Conservation (phyloP, 805 yeast species). For the Cyberlindnera euphorbiae region DNA sequence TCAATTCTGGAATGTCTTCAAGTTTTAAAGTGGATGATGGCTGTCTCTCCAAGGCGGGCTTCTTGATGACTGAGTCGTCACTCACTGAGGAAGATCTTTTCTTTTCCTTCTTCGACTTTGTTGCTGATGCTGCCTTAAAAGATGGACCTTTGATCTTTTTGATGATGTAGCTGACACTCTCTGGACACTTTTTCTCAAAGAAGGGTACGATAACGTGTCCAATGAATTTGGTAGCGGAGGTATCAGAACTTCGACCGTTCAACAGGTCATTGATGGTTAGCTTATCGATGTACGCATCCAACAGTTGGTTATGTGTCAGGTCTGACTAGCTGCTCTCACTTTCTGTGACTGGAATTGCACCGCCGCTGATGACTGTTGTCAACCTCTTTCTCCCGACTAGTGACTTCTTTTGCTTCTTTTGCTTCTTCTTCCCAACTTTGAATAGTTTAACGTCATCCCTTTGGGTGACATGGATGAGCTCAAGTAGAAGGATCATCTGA, state of each 20-base stretch:
- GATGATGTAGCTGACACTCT: constrained; percentile 39
- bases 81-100: constrained; percentile 3
- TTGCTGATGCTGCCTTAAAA: constrained; percentile 6
- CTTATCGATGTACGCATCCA: constrained; percentile 47
- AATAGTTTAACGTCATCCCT: constrained; percentile 35
- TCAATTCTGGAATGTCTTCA: constrained; percentile 22
- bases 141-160: constrained; percentile 40
- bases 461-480: constrained; percentile 33
- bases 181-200: constrained; percentile 45
- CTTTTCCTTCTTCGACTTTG: constrained; percentile 3
- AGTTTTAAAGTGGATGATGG: constrained; percentile 18
- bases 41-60: constrained; percentile 12
- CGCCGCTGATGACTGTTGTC: constrained; percentile 37
- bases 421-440: constrained; percentile 4
- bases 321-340: too few relatives aligned
- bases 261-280: constrained; percentile 51
- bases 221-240: constrained; percentile 35
- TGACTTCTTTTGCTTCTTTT: constrained; percentile 18
- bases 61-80: constrained; percentile 5
- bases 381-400: constrained; percentile 28
- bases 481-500: constrained; percentile 46
- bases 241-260: constrained; percentile 9
- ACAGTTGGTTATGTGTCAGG: constrained; percentile 27
- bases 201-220: constrained; percentile 51
- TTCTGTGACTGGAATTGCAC: constrained; percentile 29